These are phyloP conservation scores for Neobulgaria alba DNA, from an alignment of 2,329 filamentous ascomycete genomes.

Conservation along the genomic window DNA sequence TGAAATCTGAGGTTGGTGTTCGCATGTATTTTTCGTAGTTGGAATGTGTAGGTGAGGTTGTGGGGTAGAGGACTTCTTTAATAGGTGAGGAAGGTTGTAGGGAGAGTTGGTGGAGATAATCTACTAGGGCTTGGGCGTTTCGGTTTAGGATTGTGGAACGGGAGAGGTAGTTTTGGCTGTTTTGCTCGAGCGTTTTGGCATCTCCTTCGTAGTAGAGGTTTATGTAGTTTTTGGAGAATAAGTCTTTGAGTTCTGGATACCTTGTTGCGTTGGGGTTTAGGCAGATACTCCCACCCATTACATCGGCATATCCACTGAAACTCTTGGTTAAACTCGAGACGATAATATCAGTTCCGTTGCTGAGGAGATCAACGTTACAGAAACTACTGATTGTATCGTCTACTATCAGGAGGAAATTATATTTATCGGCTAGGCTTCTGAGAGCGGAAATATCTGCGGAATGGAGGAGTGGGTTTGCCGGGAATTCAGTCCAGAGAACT, in stretches of 20 bases:
- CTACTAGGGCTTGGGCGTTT: slow-evolving; percentile 34
- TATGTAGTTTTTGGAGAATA: slow-evolving; percentile 25
- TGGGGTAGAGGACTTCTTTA: slow-evolving; percentile 37
- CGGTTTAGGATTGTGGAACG: slow-evolving; percentile 34
- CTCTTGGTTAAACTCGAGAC: slow-evolving; percentile 48
- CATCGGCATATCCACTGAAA: slow-evolving; percentile 48
- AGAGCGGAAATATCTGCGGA: slow-evolving; percentile 35
- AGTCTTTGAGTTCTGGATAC: slow-evolving; percentile 32
- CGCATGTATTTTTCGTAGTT: slow-evolving; percentile 25
- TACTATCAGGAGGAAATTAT: slow-evolving; percentile 27
- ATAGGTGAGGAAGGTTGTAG: slow-evolving; percentile 25
- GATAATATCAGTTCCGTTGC: slow-evolving; percentile 38
- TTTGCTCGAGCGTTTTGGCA: slow-evolving; percentile 37
- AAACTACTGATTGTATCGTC: slow-evolving; percentile 33
- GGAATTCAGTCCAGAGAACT: slow-evolving; percentile 43
- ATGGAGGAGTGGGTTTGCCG: slow-evolving; percentile 37
- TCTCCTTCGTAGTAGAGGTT: slow-evolving; percentile 42
- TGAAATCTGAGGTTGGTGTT: slow-evolving; percentile 34
- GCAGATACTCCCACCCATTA: slow-evolving; percentile 43
- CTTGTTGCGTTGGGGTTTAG: slow-evolving; percentile 39
- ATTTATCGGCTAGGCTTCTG: slow-evolving; percentile 32
- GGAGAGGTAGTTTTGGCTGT: slow-evolving; percentile 36
- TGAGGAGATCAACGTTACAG: slow-evolving; percentile 37
- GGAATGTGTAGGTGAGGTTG: slow-evolving; percentile 15
- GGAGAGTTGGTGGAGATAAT: slow-evolving; percentile 29